Evolutionary conservation across 345 rosid species (phyloP).

Genomic region (Fremontodendron californicum): DNA sequence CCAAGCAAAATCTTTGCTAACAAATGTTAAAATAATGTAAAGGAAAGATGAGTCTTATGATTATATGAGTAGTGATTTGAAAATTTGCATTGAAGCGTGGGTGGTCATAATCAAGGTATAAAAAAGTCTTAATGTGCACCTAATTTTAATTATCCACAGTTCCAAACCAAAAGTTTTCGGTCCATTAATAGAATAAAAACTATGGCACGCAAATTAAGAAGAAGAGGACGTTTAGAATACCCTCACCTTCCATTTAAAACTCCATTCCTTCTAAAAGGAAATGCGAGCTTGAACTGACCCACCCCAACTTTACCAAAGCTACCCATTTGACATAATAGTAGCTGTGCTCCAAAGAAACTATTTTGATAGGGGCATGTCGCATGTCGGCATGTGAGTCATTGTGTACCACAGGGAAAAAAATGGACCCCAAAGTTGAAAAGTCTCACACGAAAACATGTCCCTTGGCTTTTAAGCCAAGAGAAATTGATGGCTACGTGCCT

Average conservation of each 20-base stretch:
- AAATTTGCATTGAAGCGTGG: neutral
- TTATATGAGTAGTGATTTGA: neutral
- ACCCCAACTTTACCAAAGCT: conserved; percentile 14
- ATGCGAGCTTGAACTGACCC: conserved; percentile 38
- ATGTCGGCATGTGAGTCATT: conserved; percentile 31
- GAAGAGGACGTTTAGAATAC: conserved; percentile 20
- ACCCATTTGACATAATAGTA: conserved; percentile 4
- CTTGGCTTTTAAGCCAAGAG: conserved; percentile 78
- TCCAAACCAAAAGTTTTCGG: neutral
- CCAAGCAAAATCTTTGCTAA: neutral
- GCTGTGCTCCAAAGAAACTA: neutral
- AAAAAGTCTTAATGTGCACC: neutral
- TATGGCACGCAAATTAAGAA: conserved; percentile 10
- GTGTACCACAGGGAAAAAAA: neutral
- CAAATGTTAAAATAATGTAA: neutral
- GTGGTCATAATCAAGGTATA: neutral
- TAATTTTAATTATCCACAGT: neutral
- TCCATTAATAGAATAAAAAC: neutral
- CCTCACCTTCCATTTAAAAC: conserved; percentile 41
- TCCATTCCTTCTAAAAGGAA: conserved; percentile 48
- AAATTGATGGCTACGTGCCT: conserved; percentile 57
- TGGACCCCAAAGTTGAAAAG: neutral
- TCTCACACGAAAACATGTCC: conserved; percentile 24
- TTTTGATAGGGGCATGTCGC: too few relatives aligned
- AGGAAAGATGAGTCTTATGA: neutral